Evolutionary conservation across 2,329 filamentous ascomycete species (phyloP), one percentile per base, ranked within the genome.

Genomic region (Stemphylium lycopersici): DNA sequence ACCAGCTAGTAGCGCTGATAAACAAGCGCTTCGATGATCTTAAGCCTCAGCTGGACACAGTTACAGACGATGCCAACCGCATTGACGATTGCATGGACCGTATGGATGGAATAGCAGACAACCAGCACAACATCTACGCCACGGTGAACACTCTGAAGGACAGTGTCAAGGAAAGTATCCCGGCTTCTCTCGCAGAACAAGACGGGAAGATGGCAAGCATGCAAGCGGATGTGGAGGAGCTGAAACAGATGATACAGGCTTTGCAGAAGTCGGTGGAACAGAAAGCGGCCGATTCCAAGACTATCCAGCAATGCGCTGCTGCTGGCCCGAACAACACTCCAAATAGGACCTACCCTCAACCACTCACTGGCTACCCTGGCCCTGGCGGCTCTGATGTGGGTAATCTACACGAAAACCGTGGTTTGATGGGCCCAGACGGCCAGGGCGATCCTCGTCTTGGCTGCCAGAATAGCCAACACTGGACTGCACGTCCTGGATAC

Each of bases 71-170:
- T 34, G 50, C 63, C 16, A 61, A 67, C 36, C 55, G 61, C 5
- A 46, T 48, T 12, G 58, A 47, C 2, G 59, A 64, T 13, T 18
- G 24, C 16, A 32, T 42, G 13, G 24, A 32, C 16, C 50, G 43
- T 16, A 7, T 63, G 66, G 49, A 60, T 45, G 3, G 60, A 62
- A 42, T 47, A 10, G 32, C 20, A 10, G 32, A 34, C 24, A 33
- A 41, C 13, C 52, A 55, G 32, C 47, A 46, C 47, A 63, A 58
- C 18, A 41, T 71, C 39, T 58, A 62, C 39, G 44, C 52, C 5
- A 66, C 70, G 41, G 48, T 75, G 15, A 69, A 70, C 26, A 56
- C 62, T 22, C 52, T 73, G n/a, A 36, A 66, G 13, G 59, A 62
- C 0, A 64, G 67, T 31, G 52, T 74, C 58, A 69, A 69, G 42